Base-by-base conservation (phyloP, 768 basidiomycete species). In the Pleurotus tuoliensis region DNA sequence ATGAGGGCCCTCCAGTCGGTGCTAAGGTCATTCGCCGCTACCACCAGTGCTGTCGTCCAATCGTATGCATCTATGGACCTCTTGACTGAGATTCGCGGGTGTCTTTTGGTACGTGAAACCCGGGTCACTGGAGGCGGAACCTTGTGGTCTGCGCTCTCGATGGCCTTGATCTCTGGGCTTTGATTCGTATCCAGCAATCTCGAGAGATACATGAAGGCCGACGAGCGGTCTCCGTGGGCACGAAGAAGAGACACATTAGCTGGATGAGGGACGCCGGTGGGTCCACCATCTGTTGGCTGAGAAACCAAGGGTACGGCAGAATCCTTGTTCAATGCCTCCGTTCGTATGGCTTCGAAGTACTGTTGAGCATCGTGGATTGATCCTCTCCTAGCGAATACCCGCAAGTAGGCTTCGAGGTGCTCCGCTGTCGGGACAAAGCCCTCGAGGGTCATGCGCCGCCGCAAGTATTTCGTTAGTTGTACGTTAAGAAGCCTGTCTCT, bases 401-500 rank as follows among this genome's bases (percentile, higher is more conserved):
- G 75, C 2, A 84, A 71, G 51, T 78, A 78, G 0, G 73, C 67
- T 53, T 83, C 80, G 3, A 83, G 72, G 46, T 83, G 80, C 4
- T 64, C 61, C 1, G 68, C 69, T 0, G 68, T 71, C 3, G 80
- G 80, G 0, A 73, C 67, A 34, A 73, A 56, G 3, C 72, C 71
- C 44, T 79, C 72, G 18, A 66, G 69, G 0, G 68, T 63, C 76
- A 80, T 79, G 18, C 73, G 71, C 18, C 68, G 61, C 11, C 69
- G 77, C 16, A 87, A 69, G 38, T 72, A 72, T 44, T 76, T 75
- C 12, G 82, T 71, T 54, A 87, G 68, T 46, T 81, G 76, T 0
- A 79, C 64, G 0, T 79, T 78, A 38, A 83, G 71, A 58, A 80
- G 80, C 0, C 78, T 74, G 61, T 84, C 79, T 41, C 70, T 71